A percentile compares a stretch with the other conserved stretches of the same genome.
Conservation (phyloP, 192 early-diverging fungal genomes). For the Mortierella claussenii region DNA sequence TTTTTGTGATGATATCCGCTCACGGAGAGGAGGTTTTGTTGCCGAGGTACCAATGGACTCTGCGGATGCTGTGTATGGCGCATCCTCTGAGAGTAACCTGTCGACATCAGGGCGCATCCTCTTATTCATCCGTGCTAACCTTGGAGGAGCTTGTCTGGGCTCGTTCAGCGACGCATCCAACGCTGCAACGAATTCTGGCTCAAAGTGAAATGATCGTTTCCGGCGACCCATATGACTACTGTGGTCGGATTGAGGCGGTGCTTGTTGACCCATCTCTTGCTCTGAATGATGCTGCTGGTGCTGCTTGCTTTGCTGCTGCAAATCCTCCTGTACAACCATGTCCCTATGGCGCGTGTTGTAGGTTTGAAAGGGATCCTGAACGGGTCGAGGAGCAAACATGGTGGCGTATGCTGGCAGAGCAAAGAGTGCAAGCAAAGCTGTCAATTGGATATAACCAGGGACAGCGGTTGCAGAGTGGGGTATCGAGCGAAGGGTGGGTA, state of each 20-base stretch:
- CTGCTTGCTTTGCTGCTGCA: not conserved
- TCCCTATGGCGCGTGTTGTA: not conserved
- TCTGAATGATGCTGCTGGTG: constrained; percentile 8
- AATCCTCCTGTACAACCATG: not conserved
- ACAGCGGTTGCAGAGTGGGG: too few relatives aligned
- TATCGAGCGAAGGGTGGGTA: too few relatives aligned
- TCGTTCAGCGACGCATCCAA: constrained; percentile 32
- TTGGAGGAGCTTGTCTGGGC: not conserved
- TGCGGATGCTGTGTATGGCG: not conserved
- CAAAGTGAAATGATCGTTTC: constrained; percentile 42
- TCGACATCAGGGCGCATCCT: not conserved
- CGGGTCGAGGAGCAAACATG: not conserved
- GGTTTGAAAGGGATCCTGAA: not conserved
- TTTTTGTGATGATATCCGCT: too few relatives aligned
- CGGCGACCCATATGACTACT: not conserved
- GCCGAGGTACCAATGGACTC: not conserved
- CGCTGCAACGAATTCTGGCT: constrained; percentile 40
- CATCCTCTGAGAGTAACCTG: not conserved
- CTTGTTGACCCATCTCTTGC: constrained; percentile 2
- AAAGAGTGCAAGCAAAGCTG: not conserved
- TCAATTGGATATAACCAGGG: too few relatives aligned
- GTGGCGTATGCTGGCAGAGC: not conserved
- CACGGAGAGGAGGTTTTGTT: not conserved
- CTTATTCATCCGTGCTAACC: constrained; percentile 13
- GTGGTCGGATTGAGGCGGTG: constrained; percentile 3